Evolutionary conservation across 2,329 filamentous ascomycete species (phyloP), one percentile per base, ranked within the genome.

Genomic region (Grosmannia clavigera): DNA sequence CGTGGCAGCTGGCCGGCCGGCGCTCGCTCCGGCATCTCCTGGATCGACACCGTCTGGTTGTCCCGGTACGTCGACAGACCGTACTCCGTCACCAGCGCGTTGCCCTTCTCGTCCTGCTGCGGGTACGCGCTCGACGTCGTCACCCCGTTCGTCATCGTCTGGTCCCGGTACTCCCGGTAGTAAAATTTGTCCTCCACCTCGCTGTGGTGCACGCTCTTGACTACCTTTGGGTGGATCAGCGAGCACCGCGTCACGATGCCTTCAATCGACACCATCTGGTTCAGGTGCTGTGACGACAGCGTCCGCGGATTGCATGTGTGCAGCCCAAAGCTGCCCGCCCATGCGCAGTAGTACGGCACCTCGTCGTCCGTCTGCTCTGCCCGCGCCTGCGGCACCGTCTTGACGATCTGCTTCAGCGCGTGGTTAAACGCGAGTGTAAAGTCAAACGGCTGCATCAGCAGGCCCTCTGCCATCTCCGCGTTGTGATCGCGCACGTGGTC

Each of bases 11-110:
- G 94, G 58, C 94, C 94, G 61, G 94, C 92, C 59, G 94, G 94
- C 2, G 94, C 94, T 67, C 92, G 81, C 73, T 99, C 94, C 0
- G 94, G 94, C 94, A 99, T 99, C 76, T 99, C 94, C 74, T 99
- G 94, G 65, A 99, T 96, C 0, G 92, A 96, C 62, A 99, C 90
- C 19, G 90, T 96, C 73, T 99, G 94, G 70, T 99, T 94, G 71
- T 99, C 94, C 69, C 92, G 83, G 74, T 96, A 99, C 57, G 88
- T 94, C 71, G 87, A 95, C 75, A 95, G 92, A 29, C 94, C 94
- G 71, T 97, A 99, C 70, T 99, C 94, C 3, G 94, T 99, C 61
- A 90, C 83, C 25, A 99, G 80, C 3, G 92, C 88, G 69, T 97
- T 96, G 63, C 92, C 91, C 11, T 96, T 85, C 51, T 92, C 91